Evolutionary conservation across 2,329 filamentous ascomycete genomes (phyloP).

Genomic region (Aureobasidium leucospermi): DNA sequence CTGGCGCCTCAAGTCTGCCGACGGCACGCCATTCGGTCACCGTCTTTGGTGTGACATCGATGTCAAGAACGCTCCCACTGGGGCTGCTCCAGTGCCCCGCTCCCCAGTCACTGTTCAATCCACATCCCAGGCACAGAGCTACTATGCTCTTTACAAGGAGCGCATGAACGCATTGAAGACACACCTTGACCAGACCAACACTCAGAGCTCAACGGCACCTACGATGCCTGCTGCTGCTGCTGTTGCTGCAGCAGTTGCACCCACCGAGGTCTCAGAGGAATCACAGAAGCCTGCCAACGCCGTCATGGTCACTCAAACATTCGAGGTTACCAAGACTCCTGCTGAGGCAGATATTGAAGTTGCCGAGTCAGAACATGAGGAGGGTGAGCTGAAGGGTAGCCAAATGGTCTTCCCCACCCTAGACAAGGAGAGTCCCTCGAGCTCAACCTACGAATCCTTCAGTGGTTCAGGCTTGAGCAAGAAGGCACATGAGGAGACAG

Average conservation of each 20-base stretch:
- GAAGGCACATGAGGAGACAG: slow-evolving; percentile 49
- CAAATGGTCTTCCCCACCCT: slow-evolving; percentile 96
- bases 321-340: background rate
- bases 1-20: slow-evolving; percentile 82
- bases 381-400: slow-evolving; percentile 37
- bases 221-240: background rate
- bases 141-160: slow-evolving; percentile 15
- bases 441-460: slow-evolving; percentile 65
- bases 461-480: slow-evolving; percentile 32
- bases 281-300: background rate
- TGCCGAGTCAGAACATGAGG: slow-evolving; percentile 24
- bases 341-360: slow-evolving; percentile 24
- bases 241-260: background rate
- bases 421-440: slow-evolving; percentile 82
- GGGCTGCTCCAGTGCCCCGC: background rate
- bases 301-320: slow-evolving; percentile 25
- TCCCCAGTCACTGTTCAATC: background rate
- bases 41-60: slow-evolving; percentile 90
- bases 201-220: background rate
- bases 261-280: background rate
- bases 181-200: background rate
- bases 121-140: slow-evolving; percentile 17
- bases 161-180: slow-evolving; percentile 13
- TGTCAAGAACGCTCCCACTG: slow-evolving; percentile 39
- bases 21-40: slow-evolving; percentile 80